A percentile compares a stretch with the other conserved stretches of the same genome.
These are phyloP conservation scores for Tricholoma saponaceum DNA, from an alignment of 768 basidiomycete species.

Conservation along the genomic window DNA sequence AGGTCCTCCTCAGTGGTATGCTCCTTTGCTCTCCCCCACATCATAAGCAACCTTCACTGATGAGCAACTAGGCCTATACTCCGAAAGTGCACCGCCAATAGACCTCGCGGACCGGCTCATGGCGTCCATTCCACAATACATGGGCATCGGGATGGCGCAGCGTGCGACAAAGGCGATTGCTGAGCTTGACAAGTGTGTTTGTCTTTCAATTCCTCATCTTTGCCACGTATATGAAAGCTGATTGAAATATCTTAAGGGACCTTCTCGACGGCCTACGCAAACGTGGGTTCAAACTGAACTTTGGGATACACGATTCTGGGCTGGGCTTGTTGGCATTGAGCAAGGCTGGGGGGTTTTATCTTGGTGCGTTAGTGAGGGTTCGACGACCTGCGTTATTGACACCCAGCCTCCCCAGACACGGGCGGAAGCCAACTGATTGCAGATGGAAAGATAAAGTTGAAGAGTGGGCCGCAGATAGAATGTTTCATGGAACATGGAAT, in stretches of 20 bases:
- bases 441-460: constrained; percentile 68
- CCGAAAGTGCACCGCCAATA: constrained; percentile 46
- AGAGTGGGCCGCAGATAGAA: constrained; percentile 46
- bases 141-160: constrained; percentile 24
- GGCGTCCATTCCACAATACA: constrained; percentile 41
- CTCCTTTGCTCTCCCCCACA: no score
- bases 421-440: constrained; percentile 53
- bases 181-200: constrained; percentile 48
- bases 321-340: constrained; percentile 42
- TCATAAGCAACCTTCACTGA: no score
- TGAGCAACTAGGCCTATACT: constrained; percentile 42
- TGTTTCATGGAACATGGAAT: constrained; percentile 38
- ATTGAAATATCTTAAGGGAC: constrained; percentile 18
- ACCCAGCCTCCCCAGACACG: constrained; percentile 33
- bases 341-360: constrained; percentile 62
- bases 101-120: constrained; percentile 48
- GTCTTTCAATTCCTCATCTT: no score
- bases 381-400: neutral
- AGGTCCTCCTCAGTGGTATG: constrained; percentile 25
- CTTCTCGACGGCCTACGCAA: constrained; percentile 52
- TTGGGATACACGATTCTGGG: constrained; percentile 49
- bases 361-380: constrained; percentile 35
- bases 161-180: constrained; percentile 38
- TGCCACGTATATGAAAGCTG: no score
- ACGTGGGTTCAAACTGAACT: constrained; percentile 52